These are phyloP conservation scores for Malus sylvestris DNA, from an alignment of 306 rosid genomes.

Conservation along the genomic window DNA sequence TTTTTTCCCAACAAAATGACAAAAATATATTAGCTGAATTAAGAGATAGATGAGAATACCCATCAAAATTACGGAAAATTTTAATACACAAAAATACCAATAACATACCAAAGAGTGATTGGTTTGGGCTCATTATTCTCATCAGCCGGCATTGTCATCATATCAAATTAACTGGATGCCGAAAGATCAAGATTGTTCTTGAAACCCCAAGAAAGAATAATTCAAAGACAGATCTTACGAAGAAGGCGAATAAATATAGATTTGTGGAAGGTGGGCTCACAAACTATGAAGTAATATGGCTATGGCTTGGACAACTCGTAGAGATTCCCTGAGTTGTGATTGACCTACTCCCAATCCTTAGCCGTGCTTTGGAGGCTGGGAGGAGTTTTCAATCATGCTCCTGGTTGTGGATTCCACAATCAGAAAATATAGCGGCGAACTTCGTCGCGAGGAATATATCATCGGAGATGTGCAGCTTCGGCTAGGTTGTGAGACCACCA, in stretches of 20 bases:
- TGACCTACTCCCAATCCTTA: too few relatives aligned
- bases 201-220: background rate
- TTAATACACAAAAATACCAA: too few relatives aligned
- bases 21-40: background rate
- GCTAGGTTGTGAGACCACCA: too few relatives aligned
- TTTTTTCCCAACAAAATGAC: too few relatives aligned
- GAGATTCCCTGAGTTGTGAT: too few relatives aligned
- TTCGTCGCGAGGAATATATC: too few relatives aligned
- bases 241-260: background rate
- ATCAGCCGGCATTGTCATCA: background rate
- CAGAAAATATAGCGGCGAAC: too few relatives aligned
- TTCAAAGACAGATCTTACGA: background rate
- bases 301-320: background rate
- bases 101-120: slow-evolving; percentile 2
- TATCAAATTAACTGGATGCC: background rate
- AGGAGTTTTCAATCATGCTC: too few relatives aligned
- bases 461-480: too few relatives aligned
- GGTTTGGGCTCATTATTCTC: slow-evolving; percentile 1
- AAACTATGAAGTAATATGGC: background rate
- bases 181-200: background rate
- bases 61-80: too few relatives aligned
- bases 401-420: too few relatives aligned
- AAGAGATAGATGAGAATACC: background rate
- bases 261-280: background rate
- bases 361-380: too few relatives aligned